Evolutionary conservation across 2,329 filamentous ascomycete genomes (phyloP), one percentile per base, ranked within the genome.

Genomic region (Aureobasidium sp.): DNA sequence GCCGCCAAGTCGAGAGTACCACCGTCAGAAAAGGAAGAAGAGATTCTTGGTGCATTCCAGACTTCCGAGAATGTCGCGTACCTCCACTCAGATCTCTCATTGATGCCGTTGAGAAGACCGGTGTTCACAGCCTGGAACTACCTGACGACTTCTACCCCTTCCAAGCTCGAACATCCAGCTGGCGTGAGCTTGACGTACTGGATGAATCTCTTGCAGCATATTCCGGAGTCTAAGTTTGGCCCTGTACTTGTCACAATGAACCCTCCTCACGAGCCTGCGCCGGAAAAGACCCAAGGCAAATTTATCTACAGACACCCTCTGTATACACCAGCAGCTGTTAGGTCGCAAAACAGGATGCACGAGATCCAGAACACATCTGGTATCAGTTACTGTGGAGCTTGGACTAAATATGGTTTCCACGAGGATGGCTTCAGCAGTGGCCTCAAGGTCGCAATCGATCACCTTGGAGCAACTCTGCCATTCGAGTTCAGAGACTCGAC

Each of bases 371-470:
- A 91, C 66, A 87, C 77, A 53, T 80, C 86, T 9, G 87, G 88
- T 0, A 86, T 96, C 64, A 92, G 88, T 75, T 96, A 89, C 71
- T 87, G 86, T 4, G 90, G 90, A 1, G 89, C 89, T 0, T 96
- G 91, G 91, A 94, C 90, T 0, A 87, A 86, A 53, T 90, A 91
- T 67, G 91, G 91, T 0, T 91, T 91, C 67, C 89, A 94, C 63
- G 91, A 96, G 74, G 91, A 96, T 69, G 90, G 88, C 0, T 92
- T 95, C 72, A 88, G 83, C 68, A 91, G 87, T 67, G 91, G 90
- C 0, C 74, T 96, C 54, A 78, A 81, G 41, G 86, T 88, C 0
- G 89, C 89, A 0, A 78, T 84, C 60, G 81, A 87, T 63, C 85
- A 90, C 68, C 77, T 96, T 2, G 90, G 88, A 5, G 90, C 89